Evolutionary conservation across 2,329 filamentous ascomycete species (phyloP).

Genomic region (Colletotrichum agaves): DNA sequence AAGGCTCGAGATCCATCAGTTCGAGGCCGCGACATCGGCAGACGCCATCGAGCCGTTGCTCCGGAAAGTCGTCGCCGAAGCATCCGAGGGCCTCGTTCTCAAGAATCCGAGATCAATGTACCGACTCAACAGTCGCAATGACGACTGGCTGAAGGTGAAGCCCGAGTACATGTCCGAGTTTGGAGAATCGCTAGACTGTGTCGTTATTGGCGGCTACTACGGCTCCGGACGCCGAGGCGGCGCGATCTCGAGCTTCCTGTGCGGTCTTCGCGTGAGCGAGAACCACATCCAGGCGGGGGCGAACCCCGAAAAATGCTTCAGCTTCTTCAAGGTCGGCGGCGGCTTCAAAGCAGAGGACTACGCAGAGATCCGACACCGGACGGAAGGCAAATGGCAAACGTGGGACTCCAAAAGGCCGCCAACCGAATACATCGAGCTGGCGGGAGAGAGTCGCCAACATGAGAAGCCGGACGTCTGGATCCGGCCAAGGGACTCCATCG

Average conservation of each 20-base stretch:
- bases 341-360: slow-evolving; percentile 90
- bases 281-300: slow-evolving; percentile 69
- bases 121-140: slow-evolving; percentile 86
- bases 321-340: slow-evolving; percentile 99
- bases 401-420: slow-evolving; percentile 86
- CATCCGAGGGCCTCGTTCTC: slow-evolving; percentile 89
- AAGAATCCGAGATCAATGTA: slow-evolving; percentile 94
- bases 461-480: slow-evolving; percentile 96
- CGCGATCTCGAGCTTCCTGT: slow-evolving; percentile 86
- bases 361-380: slow-evolving; percentile 81
- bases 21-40: slow-evolving; percentile 72
- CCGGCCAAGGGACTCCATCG: slow-evolving; percentile 85
- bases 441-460: slow-evolving; percentile 76
- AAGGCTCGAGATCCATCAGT: slow-evolving; percentile 84
- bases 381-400: slow-evolving; percentile 89
- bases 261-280: slow-evolving; percentile 81
- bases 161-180: slow-evolving; percentile 98
- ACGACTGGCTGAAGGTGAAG: slow-evolving; percentile 99
- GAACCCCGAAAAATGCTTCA: slow-evolving; percentile 81
- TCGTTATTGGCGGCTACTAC: slow-evolving; percentile 93
- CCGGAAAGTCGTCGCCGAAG: slow-evolving; percentile 84
- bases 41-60: slow-evolving; percentile 83
- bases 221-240: slow-evolving; percentile 89
- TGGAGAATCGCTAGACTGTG: slow-evolving; percentile 89
- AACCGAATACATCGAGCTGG: slow-evolving; percentile 81